Evolutionary conservation across 257 asterid species (phyloP).

Genomic region (Solanum bukasovii): DNA sequence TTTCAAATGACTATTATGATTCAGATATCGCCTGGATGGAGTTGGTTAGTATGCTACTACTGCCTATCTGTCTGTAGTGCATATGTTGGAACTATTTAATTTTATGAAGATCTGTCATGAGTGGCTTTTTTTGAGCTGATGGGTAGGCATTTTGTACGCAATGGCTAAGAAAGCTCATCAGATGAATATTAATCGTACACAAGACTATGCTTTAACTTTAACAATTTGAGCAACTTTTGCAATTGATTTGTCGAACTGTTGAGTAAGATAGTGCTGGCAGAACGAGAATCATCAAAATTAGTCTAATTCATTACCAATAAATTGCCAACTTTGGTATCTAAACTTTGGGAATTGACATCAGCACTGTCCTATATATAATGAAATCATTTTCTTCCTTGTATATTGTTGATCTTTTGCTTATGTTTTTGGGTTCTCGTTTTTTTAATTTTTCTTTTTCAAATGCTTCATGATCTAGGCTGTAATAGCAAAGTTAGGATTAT

Average conservation of each 20-base stretch:
- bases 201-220: not conserved
- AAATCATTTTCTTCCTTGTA: not conserved
- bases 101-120: not conserved
- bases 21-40: constrained; percentile 99
- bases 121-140: not conserved
- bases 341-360: not conserved
- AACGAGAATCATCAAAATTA: not conserved
- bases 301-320: not conserved
- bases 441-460: not conserved
- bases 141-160: not conserved
- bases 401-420: not conserved
- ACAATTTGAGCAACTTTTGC: not conserved
- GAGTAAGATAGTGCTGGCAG: not conserved
- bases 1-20: constrained; percentile 86
- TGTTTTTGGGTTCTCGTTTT: not conserved
- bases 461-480: not conserved
- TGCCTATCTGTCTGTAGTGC: not conserved
- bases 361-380: not conserved
- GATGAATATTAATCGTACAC: not conserved
- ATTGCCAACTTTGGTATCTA: not conserved
- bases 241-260: not conserved
- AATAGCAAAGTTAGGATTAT: not conserved
- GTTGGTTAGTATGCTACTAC: constrained; percentile 51
- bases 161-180: not conserved
- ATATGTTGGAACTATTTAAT: not conserved